A percentile compares a stretch with the other conserved stretches of the same genome.
These are phyloP conservation scores for Ceratobasidium sp. DNA, from an alignment of 1,284 basidiomycete genomes.

Conservation along the genomic window DNA sequence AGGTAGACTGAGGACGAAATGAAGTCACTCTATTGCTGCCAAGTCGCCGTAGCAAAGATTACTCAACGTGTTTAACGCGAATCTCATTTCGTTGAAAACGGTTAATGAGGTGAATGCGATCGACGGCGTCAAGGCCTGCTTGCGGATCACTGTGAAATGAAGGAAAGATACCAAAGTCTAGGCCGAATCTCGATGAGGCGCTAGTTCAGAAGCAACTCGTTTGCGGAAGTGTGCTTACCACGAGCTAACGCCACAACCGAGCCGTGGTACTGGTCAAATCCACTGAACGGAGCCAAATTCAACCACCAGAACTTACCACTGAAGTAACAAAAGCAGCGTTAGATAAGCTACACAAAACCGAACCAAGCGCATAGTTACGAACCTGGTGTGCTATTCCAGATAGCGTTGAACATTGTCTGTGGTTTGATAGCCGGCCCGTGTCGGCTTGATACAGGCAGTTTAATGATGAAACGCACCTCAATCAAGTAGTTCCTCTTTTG, in stretches of 20 bases:
- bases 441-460: neutral
- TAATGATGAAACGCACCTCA: constrained; percentile 64
- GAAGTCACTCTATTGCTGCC: neutral
- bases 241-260: constrained; percentile 17
- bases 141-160: constrained; percentile 82
- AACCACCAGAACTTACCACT: constrained; percentile 50
- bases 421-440: neutral
- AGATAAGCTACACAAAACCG: constrained; percentile 80
- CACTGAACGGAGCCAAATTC: neutral
- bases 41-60: constrained; percentile 60
- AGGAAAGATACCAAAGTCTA: constrained; percentile 80
- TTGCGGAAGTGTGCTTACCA: constrained; percentile 6
- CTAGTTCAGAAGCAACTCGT: constrained; percentile 21
- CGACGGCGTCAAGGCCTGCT: constrained; percentile 80
- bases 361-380: constrained; percentile 74
- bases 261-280: neutral
- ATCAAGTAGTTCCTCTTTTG: constrained; percentile 88
- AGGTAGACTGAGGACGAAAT: constrained; percentile 63
- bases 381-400: constrained; percentile 68
- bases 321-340: constrained; percentile 60
- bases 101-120: constrained; percentile 81
- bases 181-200: neutral
- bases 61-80: constrained; percentile 52
- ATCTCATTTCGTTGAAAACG: constrained; percentile 88
- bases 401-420: constrained; percentile 77